A percentile compares a stretch with the other conserved stretches of the same genome.
These are phyloP conservation scores for Ramaria sp. DNA, from an alignment of 768 basidiomycete genomes.

Conservation along the genomic window DNA sequence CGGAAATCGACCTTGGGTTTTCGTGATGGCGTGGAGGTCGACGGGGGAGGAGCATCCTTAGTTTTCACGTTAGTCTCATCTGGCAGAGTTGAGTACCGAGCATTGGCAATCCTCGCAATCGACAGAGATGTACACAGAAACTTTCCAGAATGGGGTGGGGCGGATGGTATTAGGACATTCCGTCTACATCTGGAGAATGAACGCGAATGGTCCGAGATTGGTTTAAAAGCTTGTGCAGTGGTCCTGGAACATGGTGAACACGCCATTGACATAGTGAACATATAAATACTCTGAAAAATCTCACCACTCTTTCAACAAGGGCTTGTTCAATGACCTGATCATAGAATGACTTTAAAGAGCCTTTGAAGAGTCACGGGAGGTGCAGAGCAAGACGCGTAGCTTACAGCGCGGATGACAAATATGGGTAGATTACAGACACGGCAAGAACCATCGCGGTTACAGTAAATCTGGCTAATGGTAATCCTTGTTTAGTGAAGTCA, in stretches of 20 bases:
- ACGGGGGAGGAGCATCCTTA: background rate
- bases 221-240: background rate
- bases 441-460: no score
- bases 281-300: background rate
- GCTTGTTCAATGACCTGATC: background rate
- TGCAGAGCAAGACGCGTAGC: no score
- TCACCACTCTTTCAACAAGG: slow-evolving; percentile 5
- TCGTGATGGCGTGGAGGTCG: slow-evolving; percentile 12
- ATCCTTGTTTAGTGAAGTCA: no score
- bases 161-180: background rate
- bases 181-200: slow-evolving; percentile 6
- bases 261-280: background rate
- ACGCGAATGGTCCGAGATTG: background rate
- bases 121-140: background rate
- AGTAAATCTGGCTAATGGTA: no score
- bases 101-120: background rate
- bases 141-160: background rate
- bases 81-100: slow-evolving; percentile 2
- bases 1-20: slow-evolving; percentile 47
- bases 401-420: no score
- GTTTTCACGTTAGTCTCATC: background rate
- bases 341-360: background rate
- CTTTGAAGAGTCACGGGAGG: no score
- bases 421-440: no score
- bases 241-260: background rate